A percentile compares a stretch with the other conserved stretches of the same genome.
Evolutionary conservation across 2,329 filamentous ascomycete genomes (phyloP).

Genomic region (Nannizziopsis barbatae): DNA sequence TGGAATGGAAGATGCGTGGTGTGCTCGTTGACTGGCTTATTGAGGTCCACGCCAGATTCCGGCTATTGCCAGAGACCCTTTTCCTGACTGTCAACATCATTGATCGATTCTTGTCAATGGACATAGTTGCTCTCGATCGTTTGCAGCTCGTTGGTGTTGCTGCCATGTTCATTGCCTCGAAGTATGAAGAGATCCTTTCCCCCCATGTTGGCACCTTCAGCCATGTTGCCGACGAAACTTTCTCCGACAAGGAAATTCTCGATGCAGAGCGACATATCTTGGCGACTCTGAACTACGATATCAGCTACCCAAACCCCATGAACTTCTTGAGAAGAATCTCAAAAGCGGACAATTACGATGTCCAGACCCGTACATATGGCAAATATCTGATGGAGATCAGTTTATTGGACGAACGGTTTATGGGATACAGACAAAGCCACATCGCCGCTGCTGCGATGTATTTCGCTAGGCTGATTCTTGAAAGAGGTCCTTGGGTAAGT

Average conservation of each 20-base stretch:
- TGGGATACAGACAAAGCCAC: conserved; percentile 78
- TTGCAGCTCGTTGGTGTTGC: conserved; percentile 96
- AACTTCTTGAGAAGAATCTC: conserved; percentile 98
- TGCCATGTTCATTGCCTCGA: conserved; percentile 87
- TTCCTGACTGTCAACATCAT: conserved; percentile 96
- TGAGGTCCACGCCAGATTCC: conserved; percentile 87
- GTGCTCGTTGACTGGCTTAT: conserved; percentile 98
- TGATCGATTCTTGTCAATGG: conserved; percentile 86
- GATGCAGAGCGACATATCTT: conserved; percentile 95
- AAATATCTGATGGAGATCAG: conserved; percentile 98
- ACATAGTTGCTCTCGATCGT: conserved; percentile 92
- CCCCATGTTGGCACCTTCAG: conserved; percentile 96
- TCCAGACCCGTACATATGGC: conserved; percentile 89
- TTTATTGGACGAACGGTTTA: conserved; percentile 86
- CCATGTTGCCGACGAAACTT: conserved; percentile 92
- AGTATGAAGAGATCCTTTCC: conserved; percentile 96
- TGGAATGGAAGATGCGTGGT: conserved; percentile 97
- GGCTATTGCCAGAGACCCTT: conserved; percentile 81
- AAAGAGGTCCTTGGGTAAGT: conserved; percentile 80
- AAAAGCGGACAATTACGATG: conserved; percentile 98
- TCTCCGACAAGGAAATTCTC: conserved; percentile 87
- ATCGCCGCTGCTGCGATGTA: conserved; percentile 93
- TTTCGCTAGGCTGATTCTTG: conserved; percentile 76
- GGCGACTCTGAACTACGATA: conserved; percentile 81
- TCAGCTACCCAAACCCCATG: conserved; percentile 99